phyloP scores from a whole-genome alignment of 2,329 filamentous ascomycete genomes.

The Paracamarosporium sp. region DNA sequence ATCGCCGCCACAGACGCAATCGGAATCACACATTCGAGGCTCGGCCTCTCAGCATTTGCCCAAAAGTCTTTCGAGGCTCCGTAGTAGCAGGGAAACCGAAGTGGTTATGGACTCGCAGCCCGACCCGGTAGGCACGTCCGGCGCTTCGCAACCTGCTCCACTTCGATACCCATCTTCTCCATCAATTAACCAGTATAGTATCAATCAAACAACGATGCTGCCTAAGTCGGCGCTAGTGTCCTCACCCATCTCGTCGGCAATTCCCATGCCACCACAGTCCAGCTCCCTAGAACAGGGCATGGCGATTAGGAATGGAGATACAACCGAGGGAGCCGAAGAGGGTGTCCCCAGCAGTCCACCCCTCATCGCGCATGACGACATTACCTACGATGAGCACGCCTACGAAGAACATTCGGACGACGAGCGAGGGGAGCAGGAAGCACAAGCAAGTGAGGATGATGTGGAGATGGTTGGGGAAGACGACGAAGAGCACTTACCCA shows the following conservation, averaged over 20 bases:
- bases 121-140: conserved; percentile 32
- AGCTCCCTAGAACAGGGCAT: conserved; percentile 20
- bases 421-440: conserved; percentile 20
- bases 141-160: conserved; percentile 32
- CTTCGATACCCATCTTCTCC: conserved; percentile 46
- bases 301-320: conserved; percentile 13
- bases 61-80: conserved; percentile 19
- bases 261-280: conserved; percentile 34
- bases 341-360: conserved; percentile 48
- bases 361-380: conserved; percentile 24
- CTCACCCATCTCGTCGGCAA: conserved; percentile 38
- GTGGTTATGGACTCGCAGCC: conserved; percentile 57
- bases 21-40: conserved; percentile 23
- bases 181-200: conserved; percentile 41
- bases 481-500: conserved; percentile 29
- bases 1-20: conserved; percentile 29
- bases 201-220: conserved; percentile 43
- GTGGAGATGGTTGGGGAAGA: conserved; percentile 16
- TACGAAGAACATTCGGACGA: conserved; percentile 35
- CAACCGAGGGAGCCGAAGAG: conserved; percentile 27
- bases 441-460: conserved; percentile 19
- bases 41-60: conserved; percentile 23
- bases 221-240: conserved; percentile 38
- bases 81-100: conserved; percentile 43
- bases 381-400: conserved; percentile 31